phyloP scores from a whole-genome alignment of 768 basidiomycete genomes.

The Russula ochroleuca region DNA sequence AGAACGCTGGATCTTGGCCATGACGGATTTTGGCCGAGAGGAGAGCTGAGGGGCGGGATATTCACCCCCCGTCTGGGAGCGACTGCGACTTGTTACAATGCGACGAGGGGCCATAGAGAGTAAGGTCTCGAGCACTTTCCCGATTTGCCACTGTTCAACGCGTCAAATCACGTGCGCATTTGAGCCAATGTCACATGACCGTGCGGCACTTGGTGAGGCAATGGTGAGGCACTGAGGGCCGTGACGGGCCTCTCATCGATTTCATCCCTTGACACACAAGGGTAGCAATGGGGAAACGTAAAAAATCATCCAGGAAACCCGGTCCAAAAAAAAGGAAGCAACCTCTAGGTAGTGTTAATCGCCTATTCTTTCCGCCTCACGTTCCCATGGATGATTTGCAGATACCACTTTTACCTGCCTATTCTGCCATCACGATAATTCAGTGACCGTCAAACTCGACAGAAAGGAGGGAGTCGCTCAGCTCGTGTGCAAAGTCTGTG shows the following conservation, averaged over 20 bases:
- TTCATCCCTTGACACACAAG: slow-evolving; percentile 13
- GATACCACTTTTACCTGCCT: slow-evolving; percentile 83
- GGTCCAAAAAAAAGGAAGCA: slow-evolving; percentile 60
- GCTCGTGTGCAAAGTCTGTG: slow-evolving; percentile 78
- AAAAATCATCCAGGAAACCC: slow-evolving; percentile 84
- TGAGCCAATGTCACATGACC: slow-evolving; percentile 10
- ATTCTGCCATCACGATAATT: slow-evolving; percentile 88
- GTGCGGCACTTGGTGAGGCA: background rate
- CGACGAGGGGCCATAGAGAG: slow-evolving; percentile 60
- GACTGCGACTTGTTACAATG: slow-evolving; percentile 48
- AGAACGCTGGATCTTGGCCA: slow-evolving; percentile 41
- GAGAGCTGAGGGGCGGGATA: slow-evolving; percentile 38
- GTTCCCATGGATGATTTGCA: slow-evolving; percentile 32
- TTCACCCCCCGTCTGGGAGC: slow-evolving; percentile 33
- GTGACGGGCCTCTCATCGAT: background rate
- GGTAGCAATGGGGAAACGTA: slow-evolving; percentile 75
- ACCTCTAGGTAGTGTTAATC: slow-evolving; percentile 56
- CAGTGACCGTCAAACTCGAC: slow-evolving; percentile 80
- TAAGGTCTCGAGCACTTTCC: background rate
- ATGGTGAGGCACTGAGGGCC: too few relatives aligned
- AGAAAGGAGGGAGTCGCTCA: slow-evolving; percentile 81
- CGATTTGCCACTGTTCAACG: slow-evolving; percentile 10
- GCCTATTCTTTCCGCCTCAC: slow-evolving; percentile 6
- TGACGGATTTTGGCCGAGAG: slow-evolving; percentile 45
- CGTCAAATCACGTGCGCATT: slow-evolving; percentile 30